Evolutionary conservation across 2,329 filamentous ascomycete species (phyloP).

Genomic region (Talaromyces sp.): DNA sequence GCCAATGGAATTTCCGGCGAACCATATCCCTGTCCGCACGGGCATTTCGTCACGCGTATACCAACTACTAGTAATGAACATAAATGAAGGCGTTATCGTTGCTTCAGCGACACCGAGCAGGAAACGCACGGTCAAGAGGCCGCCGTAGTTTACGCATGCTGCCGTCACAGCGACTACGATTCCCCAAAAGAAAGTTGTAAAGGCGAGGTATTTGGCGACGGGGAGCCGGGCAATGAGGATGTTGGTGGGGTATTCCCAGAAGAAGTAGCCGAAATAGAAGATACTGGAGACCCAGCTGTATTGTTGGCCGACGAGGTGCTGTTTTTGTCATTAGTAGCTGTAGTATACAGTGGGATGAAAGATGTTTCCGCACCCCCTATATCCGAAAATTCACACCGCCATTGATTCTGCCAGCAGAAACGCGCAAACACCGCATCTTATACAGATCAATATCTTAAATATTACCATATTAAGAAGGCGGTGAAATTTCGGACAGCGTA

Average conservation of each 20-base stretch:
- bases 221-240: constrained; percentile 59
- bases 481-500: too few relatives aligned
- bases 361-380: too few relatives aligned
- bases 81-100: constrained; percentile 46
- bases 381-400: too few relatives aligned
- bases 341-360: too few relatives aligned
- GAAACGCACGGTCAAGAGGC: constrained; percentile 60
- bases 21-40: constrained; percentile 52
- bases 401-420: too few relatives aligned
- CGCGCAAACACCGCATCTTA: neutral
- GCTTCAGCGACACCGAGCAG: constrained; percentile 56
- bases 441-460: too few relatives aligned
- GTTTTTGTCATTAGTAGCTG: neutral
- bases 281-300: constrained; percentile 14
- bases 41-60: constrained; percentile 47
- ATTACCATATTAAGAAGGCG: too few relatives aligned
- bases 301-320: constrained; percentile 13
- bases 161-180: constrained; percentile 57
- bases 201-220: constrained; percentile 61
- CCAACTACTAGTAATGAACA: constrained; percentile 50
- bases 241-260: constrained; percentile 63
- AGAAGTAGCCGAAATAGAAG: constrained; percentile 38
- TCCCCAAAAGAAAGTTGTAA: constrained; percentile 62
- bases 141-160: constrained; percentile 55
- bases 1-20: constrained; percentile 46